Conservation (phyloP, 139 green algal genomes). For the Haematococcus sp. region DNA sequence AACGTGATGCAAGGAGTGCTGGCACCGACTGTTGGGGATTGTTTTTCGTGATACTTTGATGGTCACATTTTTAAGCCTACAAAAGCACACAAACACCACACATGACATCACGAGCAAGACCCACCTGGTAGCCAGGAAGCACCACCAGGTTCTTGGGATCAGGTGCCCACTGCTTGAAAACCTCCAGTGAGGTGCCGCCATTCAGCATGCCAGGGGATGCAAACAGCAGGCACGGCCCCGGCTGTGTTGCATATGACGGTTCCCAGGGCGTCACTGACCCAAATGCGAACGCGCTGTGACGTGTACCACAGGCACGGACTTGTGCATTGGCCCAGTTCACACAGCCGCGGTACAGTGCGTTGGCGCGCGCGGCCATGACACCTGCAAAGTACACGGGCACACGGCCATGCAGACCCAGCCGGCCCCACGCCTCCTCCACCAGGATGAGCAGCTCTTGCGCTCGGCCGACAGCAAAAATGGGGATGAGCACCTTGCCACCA, state of each 20-base stretch:
- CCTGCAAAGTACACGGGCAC: constrained; percentile 64
- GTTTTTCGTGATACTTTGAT: no score
- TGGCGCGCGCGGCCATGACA: constrained; percentile 59
- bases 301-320: neutral
- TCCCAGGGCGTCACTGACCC: constrained; percentile 26
- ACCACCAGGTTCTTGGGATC: constrained; percentile 63
- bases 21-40: no score
- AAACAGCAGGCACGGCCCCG: constrained; percentile 67
- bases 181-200: constrained; percentile 63
- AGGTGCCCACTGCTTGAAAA: constrained; percentile 65
- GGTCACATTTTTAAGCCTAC: no score
- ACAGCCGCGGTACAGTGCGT: constrained; percentile 53
- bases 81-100: no score
- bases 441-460: constrained; percentile 73
- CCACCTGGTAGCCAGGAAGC: constrained; percentile 62
- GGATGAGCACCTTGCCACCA: constrained; percentile 65
- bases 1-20: no score
- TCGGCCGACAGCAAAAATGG: constrained; percentile 51
- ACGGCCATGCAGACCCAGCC: constrained; percentile 41
- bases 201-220: constrained; percentile 76
- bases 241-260: neutral
- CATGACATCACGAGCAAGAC: no score
- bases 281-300: constrained; percentile 1
- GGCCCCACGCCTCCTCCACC: constrained; percentile 72
- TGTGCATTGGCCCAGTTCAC: constrained; percentile 26